phyloP scores from a whole-genome alignment of 108 stramenopile genomes.

The Fistulifera pelliculosa region DNA sequence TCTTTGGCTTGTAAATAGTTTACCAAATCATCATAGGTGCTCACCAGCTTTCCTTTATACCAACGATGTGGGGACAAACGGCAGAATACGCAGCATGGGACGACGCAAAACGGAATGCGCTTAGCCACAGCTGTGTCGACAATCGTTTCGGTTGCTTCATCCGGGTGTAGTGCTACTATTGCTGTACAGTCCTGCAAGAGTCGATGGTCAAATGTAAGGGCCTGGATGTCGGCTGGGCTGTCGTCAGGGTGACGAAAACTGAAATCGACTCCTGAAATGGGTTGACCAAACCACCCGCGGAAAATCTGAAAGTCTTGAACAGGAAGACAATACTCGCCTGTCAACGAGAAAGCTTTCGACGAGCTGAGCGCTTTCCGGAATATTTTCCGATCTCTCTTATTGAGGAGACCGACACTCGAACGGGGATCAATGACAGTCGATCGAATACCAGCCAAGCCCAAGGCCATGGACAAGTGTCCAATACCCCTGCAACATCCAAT shows the following conservation, averaged over 20 bases:
- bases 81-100: constrained; percentile 83
- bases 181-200: constrained; percentile 15
- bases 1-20: constrained; percentile 50
- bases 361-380: constrained; percentile 31
- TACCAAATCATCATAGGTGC: constrained; percentile 59
- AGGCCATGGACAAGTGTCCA: constrained; percentile 67
- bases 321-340: constrained; percentile 9
- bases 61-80: constrained; percentile 56
- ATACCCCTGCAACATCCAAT: constrained; percentile 79
- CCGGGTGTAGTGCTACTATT: constrained; percentile 78
- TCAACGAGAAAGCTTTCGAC: neutral
- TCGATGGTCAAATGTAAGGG: neutral
- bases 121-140: constrained; percentile 61
- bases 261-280: neutral
- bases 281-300: constrained; percentile 13
- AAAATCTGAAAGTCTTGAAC: neutral
- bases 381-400: constrained; percentile 57
- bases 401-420: constrained; percentile 47
- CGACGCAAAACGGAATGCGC: constrained; percentile 62
- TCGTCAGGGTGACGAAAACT: constrained; percentile 2
- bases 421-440: constrained; percentile 74
- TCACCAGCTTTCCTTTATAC: constrained; percentile 21
- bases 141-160: constrained; percentile 77
- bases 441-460: constrained; percentile 46
- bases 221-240: neutral